These are phyloP conservation scores for Thelephora aurantiotincta DNA, from an alignment of 768 basidiomycete species.

Conservation along the genomic window DNA sequence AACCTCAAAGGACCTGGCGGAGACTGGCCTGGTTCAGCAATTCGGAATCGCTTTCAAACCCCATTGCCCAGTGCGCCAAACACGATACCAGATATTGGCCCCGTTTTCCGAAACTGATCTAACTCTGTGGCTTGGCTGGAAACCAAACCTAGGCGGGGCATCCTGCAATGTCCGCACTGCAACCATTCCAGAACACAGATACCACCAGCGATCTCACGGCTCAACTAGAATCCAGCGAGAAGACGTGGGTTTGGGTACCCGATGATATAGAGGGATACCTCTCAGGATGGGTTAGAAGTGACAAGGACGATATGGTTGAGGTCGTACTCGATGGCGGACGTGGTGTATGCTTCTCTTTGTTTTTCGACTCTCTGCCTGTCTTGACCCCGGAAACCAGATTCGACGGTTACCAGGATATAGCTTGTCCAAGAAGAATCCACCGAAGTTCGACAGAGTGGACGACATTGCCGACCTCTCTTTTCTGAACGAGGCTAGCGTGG, in stretches of 20 bases:
- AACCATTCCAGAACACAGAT: conserved; percentile 34
- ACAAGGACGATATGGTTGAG: conserved; percentile 71
- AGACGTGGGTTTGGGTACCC: conserved; percentile 98
- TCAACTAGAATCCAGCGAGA: conserved; percentile 95
- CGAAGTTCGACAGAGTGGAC: conserved; percentile 94
- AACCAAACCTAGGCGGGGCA: too few species aligned
- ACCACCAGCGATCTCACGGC: conserved; percentile 74
- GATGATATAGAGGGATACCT: conserved; percentile 88
- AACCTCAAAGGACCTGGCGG: too few species aligned
- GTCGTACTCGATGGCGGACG: conserved; percentile 76
- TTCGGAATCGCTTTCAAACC: too few species aligned
- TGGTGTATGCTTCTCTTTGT: conserved; percentile 39
- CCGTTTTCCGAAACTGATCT: too few species aligned
- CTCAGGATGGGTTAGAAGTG: conserved; percentile 84
- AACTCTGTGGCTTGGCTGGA: too few species aligned
- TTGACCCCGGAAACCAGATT: conserved; percentile 26
- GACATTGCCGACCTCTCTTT: conserved; percentile 98
- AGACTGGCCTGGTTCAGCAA: too few species aligned
- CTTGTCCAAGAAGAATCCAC: conserved; percentile 93
- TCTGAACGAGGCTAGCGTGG: conserved; percentile 95
- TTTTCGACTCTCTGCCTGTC: conserved; percentile 14
- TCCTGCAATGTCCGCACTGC: conserved; percentile 18
- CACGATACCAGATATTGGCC: too few species aligned
- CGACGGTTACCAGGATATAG: conserved; percentile 63
- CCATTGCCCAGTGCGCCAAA: too few species aligned